Evolutionary conservation across 1,139 yeast species (phyloP), one percentile per base, ranked within the genome.

Genomic region (Geotrichum carabidarum): DNA sequence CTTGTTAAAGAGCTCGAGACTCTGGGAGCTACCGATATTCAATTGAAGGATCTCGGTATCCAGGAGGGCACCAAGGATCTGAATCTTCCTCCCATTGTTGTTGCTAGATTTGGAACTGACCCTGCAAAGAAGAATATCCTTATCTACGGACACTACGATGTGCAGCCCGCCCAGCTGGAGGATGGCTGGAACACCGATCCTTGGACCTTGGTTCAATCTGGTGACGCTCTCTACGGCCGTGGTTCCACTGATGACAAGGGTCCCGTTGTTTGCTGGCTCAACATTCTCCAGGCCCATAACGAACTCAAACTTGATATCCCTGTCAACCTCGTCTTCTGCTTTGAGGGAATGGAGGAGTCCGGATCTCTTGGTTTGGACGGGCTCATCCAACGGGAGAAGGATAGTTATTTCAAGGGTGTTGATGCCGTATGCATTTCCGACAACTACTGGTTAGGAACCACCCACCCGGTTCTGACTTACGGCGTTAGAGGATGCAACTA

Each of bases 331-430:
- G 80, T 89, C 53, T 86, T 87, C 68, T 89, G 97, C 72, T 93
- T 93, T 66, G 99, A 93, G 75, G 99, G 99, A 59, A 93, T 93
- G 99, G 99, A 93, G 74, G 99, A 93, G 74, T 84, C 91, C 61
- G 99, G 99, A 18, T 89, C 97, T 34, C 74, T 88, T 53, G 98
- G 99, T 32, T 80, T 93, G 63, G 99, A 93, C 62, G 83, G 76
- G 43, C 79, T 93, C 67, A 86, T 93, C 66, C 83, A 83, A 51
- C 71, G 75, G 50, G 98, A 94, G 74, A 93, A 95, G 55, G 72
- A 78, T 50, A 70, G 74, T 48, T 93, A 89, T 74, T 93, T 93
- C 76, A 83, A 84, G 69, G 84, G 81, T 46, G 95, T 90, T 55
- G 95, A 91, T 68, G 91, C 96, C 50, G 97, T 90, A 53, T 91